Conservation (phyloP, 179 eudicot species). For the Spergularia azorica region DNA sequence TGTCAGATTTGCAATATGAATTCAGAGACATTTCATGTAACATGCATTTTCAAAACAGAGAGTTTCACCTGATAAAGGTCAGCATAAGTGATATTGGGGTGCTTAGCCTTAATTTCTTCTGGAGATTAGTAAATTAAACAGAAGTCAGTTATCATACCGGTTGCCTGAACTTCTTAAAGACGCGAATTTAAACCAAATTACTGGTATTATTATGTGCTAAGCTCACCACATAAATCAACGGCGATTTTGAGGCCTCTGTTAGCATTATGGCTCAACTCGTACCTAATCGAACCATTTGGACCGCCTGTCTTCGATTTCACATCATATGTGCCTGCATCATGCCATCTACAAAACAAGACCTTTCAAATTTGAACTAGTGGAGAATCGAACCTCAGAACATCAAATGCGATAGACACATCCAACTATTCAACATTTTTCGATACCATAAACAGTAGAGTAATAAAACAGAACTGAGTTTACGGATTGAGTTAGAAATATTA, state of each 20-base stretch:
- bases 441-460: no score
- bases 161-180: background rate
- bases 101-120: conserved; percentile 71
- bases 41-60: background rate
- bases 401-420: background rate
- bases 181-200: background rate
- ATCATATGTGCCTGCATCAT: conserved; percentile 89
- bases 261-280: conserved; percentile 55
- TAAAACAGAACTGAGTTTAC: no score
- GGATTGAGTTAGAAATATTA: conserved; percentile 23
- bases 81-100: conserved; percentile 74
- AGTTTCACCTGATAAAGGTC: conserved; percentile 82
- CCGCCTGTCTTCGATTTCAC: conserved; percentile 77
- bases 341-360: conserved; percentile 54
- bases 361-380: no score
- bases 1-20: no score
- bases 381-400: no score
- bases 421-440: no score
- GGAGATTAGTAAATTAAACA: conserved; percentile 32
- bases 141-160: background rate
- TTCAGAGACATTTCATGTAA: background rate
- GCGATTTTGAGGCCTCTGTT: conserved; percentile 70
- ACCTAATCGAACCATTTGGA: conserved; percentile 82
- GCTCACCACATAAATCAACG: conserved; percentile 71
- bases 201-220: background rate